Evolutionary conservation across 495 filamentous ascomycete genomes (phyloP), one percentile per base, ranked within the genome.

Genomic region (Hypomontagnella monticulosa): DNA sequence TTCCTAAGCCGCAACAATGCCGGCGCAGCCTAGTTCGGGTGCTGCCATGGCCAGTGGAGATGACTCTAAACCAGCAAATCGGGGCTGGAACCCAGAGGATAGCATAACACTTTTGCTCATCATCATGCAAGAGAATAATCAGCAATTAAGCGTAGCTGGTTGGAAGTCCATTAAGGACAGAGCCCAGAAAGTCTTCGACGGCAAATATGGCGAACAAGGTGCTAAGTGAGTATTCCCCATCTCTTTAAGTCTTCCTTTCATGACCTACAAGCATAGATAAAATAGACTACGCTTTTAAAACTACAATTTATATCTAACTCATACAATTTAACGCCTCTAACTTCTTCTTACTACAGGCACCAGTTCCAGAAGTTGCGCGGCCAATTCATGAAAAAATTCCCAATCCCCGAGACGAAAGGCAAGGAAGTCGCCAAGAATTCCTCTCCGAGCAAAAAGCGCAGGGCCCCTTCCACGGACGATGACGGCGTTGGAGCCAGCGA

Each of bases 151-250:
- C 2, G 56, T 66, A n/a, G 55, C 15, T 8, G 63, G 57, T 3
- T 66, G 63, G 63, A 66, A 66, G 14, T 1, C 16, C 2, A 61
- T 67, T 23, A 20, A 9, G 4, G 57, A 61, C 2, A 61, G 44
- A 19, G 51, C 46, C 4, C n/a, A 61, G 15, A 2, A 1, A 0
- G 20, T 48, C 1, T 67, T 61, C 15, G 9, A 2, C 4, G n/a
- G 12, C 9, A 61, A 57, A n/a, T 61, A 51, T 14, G 7, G 36
- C 4, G 1, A 10, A 3, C 0, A 14, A 0, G 63, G 57, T 3
- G 12, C 52, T 5, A 61, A 57, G 63, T 67, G 61, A 61, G 63
- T 54, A 10, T 44, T 4, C 11, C 15, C 15, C 49, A 10, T 47
- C 3, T 23, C 14, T n/a, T 41, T 14, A 40, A 15, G 1, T 20